Evolutionary conservation across 805 yeast species (phyloP).

Genomic region (Metschnikowia arizonensis): DNA sequence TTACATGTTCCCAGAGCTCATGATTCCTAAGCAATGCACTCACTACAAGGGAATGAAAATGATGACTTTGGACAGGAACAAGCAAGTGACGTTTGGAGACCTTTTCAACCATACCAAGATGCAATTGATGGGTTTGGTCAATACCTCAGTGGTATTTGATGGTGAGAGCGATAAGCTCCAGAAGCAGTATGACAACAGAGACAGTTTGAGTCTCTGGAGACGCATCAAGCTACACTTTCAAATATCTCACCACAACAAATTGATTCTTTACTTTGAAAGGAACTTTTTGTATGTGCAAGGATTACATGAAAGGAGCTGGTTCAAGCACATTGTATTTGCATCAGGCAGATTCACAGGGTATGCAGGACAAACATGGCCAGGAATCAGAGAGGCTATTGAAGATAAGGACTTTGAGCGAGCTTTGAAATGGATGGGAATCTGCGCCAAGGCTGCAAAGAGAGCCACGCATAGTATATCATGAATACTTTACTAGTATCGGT

Average conservation of each 20-base stretch:
- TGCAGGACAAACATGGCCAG: constrained; percentile 54
- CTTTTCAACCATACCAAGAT: constrained; percentile 25
- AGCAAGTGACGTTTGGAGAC: constrained; percentile 19
- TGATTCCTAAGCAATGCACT: constrained; percentile 10
- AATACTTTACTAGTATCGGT: too few species aligned
- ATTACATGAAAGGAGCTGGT: constrained; percentile 50
- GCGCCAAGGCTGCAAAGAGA: constrained; percentile 35
- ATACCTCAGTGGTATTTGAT: constrained; percentile 28
- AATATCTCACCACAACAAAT: constrained; percentile 33
- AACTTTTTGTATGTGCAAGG: constrained; percentile 48
- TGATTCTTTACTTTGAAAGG: constrained; percentile 47
- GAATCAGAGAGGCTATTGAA: constrained; percentile 52
- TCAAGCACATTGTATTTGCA: constrained; percentile 61
- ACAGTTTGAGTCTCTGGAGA: constrained; percentile 34
- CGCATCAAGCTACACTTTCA: constrained; percentile 29
- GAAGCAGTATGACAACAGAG: constrained; percentile 27
- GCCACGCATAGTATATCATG: too few species aligned
- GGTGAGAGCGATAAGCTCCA: constrained; percentile 25
- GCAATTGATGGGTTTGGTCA: constrained; percentile 22
- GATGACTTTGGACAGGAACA: constrained; percentile 9
- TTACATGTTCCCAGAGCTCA: constrained; percentile 16
- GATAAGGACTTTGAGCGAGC: constrained; percentile 43
- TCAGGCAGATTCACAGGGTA: constrained; percentile 52
- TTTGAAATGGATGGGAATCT: constrained; percentile 42
- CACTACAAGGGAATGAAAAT: constrained; percentile 11